phyloP scores from a whole-genome alignment of 2,329 filamentous ascomycete genomes.

The Aureobasidium lini region DNA sequence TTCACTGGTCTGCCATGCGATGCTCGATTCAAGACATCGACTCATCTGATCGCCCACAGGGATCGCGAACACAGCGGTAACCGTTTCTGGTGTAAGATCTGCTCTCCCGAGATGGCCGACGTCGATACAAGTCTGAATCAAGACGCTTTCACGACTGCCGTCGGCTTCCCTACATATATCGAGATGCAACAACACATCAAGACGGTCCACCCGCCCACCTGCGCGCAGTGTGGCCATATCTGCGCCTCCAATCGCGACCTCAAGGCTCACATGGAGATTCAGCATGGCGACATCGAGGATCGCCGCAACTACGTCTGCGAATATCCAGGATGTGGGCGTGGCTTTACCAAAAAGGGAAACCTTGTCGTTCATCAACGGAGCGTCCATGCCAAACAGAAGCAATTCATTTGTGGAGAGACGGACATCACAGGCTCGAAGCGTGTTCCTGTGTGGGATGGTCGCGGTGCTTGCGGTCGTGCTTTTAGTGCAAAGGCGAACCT shows the following conservation, averaged over 20 bases:
- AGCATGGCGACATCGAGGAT: constrained; percentile 44
- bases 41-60: constrained; percentile 63
- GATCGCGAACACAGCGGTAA: constrained; percentile 61
- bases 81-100: constrained; percentile 72
- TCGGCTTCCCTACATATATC: constrained; percentile 60
- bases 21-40: constrained; percentile 65
- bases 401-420: constrained; percentile 70
- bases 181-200: constrained; percentile 68
- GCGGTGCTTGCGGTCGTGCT: constrained; percentile 63
- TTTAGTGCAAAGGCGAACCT: constrained; percentile 73
- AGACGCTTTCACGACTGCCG: constrained; percentile 15
- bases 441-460: constrained; percentile 56
- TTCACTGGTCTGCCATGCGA: constrained; percentile 51
- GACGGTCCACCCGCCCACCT: constrained; percentile 63
- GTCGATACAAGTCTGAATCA: constrained; percentile 23
- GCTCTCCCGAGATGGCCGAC: constrained; percentile 34
- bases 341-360: constrained; percentile 78
- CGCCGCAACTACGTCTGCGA: constrained; percentile 51
- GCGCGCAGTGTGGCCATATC: constrained; percentile 63
- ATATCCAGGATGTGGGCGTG: constrained; percentile 60
- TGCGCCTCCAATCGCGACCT: constrained; percentile 62
- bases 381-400: constrained; percentile 64
- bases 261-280: constrained; percentile 68
- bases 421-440: constrained; percentile 52
- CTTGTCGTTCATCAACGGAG: constrained; percentile 70